Evolutionary conservation across 441 rosid genomes (phyloP).

Genomic region (Erodium chrysanthum): DNA sequence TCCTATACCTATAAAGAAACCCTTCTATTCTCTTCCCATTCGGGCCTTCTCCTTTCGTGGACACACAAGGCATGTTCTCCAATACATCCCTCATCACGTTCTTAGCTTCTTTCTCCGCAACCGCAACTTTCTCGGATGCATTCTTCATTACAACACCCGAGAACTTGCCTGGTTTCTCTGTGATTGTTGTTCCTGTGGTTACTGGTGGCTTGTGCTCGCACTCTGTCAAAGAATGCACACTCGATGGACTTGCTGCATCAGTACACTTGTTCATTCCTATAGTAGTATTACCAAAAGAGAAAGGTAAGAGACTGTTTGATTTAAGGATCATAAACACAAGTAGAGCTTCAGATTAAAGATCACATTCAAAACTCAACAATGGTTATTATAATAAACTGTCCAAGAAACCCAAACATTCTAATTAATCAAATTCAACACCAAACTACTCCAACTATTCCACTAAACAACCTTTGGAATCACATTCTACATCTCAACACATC

Average conservation of each 20-base stretch:
- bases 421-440: too few relatives aligned
- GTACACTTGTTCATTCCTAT: constrained; percentile 29
- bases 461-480: not conserved
- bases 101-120: constrained; percentile 17
- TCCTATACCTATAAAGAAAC: constrained; percentile 43
- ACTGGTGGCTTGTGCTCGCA: constrained; percentile 20
- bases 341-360: not conserved
- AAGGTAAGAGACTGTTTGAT: not conserved
- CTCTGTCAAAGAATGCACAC: constrained; percentile 29
- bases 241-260: constrained; percentile 40
- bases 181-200: constrained; percentile 4
- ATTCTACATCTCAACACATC: not conserved
- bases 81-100: constrained; percentile 26
- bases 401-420: too few relatives aligned
- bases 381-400: not conserved
- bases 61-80: constrained; percentile 55
- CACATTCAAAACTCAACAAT: not conserved
- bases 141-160: constrained; percentile 10
- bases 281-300: constrained; percentile 5
- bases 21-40: constrained; percentile 51
- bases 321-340: not conserved
- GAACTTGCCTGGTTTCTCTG: constrained; percentile 16
- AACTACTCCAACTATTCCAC: not conserved
- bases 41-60: constrained; percentile 46
- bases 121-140: not conserved